Conservation (phyloP, 257 asterid genomes). For the Gynochthodes officinalis region DNA sequence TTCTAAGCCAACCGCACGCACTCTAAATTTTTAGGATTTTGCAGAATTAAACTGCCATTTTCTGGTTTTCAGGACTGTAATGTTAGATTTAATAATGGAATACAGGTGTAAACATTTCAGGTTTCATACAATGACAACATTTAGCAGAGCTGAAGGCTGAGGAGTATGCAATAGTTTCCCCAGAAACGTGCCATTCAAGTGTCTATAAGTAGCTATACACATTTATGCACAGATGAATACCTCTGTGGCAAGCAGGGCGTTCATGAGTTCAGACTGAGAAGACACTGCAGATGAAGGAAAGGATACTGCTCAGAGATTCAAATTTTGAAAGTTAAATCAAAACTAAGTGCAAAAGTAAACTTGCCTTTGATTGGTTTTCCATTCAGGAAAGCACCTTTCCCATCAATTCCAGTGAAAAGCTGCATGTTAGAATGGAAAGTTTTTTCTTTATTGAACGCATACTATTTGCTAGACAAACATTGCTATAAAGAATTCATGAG, state of each 20-base stretch:
- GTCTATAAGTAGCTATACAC: neutral
- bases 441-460: constrained; percentile 14
- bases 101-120: neutral
- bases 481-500: neutral
- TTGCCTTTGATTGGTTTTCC: constrained; percentile 71
- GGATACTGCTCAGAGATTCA: constrained; percentile 13
- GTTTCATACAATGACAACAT: neutral
- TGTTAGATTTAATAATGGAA: neutral
- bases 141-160: neutral
- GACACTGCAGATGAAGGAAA: constrained; percentile 49
- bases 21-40: no score
- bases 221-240: constrained; percentile 29
- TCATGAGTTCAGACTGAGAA: constrained; percentile 74
- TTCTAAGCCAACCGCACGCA: no score
- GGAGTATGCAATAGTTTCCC: no score
- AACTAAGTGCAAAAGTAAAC: constrained; percentile 7
- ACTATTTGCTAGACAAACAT: neutral
- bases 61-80: neutral
- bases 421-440: constrained; percentile 31
- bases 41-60: no score
- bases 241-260: constrained; percentile 86
- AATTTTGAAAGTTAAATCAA: constrained; percentile 5
- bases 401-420: constrained; percentile 70
- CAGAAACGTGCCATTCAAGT: neutral
- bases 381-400: constrained; percentile 75